A percentile compares a stretch with the other conserved stretches of the same genome.
These are phyloP conservation scores for Sorghum bicolor DNA, from an alignment of 176 grass and related monocot genomes.

Conservation along the genomic window Sorghum_bicolor_NCBIv3 NC_012873.2:66026001-66026500, in stretches of 20 bases:
- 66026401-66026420: conserved; percentile 66
- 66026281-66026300: conserved; percentile 75
- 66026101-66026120: conserved; percentile 32
- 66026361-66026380: conserved; percentile 50
- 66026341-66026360: conserved; percentile 84
- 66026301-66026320: conserved; percentile 70
- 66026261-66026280: conserved; percentile 68
- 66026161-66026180: conserved; percentile 73
- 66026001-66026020: background rate
- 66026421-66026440: conserved; percentile 65
- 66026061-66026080: background rate
- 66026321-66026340: conserved; percentile 89
- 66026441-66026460: conserved; percentile 71
- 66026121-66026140: conserved; percentile 80
- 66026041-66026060: conserved; percentile 20
- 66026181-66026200: conserved; percentile 77
- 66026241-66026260: conserved; percentile 62
- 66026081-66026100: conserved; percentile 36
- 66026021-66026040: background rate
- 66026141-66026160: conserved; percentile 78
- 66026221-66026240: conserved; percentile 82
- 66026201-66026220: conserved; percentile 76
- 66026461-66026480: conserved; percentile 63
- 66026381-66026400: conserved; percentile 82
- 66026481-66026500: conserved; percentile 60